Evolutionary conservation across 2,329 filamentous ascomycete species (phyloP).

Genomic region (Aspergillus fijiensis): DNA sequence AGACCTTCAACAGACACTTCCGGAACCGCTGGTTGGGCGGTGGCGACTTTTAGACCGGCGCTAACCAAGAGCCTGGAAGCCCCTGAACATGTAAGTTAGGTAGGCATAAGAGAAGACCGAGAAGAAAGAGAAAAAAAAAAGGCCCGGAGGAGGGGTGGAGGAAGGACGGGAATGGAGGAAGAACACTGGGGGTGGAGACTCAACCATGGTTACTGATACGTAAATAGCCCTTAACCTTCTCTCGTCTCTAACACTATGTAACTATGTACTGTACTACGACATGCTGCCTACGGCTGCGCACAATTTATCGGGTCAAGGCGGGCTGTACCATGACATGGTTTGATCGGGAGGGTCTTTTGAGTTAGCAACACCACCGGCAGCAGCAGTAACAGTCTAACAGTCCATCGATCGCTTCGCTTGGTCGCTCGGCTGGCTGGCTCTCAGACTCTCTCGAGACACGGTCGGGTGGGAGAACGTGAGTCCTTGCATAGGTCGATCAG

Average conservation of each 20-base stretch:
- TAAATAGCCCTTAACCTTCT: background rate
- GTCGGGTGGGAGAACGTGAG: background rate
- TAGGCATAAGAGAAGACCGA: background rate
- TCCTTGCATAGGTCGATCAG: background rate
- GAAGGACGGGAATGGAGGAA: background rate
- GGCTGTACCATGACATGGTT: background rate
- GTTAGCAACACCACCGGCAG: background rate
- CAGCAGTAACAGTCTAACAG: background rate
- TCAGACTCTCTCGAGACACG: background rate
- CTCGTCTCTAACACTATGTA: no score
- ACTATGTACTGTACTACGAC: background rate
- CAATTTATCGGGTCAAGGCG: background rate
- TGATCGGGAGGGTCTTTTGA: background rate
- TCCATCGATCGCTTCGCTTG: background rate
- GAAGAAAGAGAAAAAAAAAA: background rate
- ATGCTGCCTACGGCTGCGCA: background rate
- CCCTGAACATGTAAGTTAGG: background rate
- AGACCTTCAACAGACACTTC: slow-evolving; percentile 5
- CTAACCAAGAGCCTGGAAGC: slow-evolving; percentile 6
- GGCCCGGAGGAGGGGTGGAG: background rate
- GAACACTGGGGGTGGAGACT: slow-evolving; percentile 5
- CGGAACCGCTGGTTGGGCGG: slow-evolving; percentile 6
- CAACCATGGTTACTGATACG: slow-evolving; percentile 2
- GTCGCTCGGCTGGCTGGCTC: no score
- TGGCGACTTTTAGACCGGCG: slow-evolving; percentile 7